Evolutionary conservation across 129 eudicot genomes (phyloP).

Genomic region (Deinandra increscens): DNA sequence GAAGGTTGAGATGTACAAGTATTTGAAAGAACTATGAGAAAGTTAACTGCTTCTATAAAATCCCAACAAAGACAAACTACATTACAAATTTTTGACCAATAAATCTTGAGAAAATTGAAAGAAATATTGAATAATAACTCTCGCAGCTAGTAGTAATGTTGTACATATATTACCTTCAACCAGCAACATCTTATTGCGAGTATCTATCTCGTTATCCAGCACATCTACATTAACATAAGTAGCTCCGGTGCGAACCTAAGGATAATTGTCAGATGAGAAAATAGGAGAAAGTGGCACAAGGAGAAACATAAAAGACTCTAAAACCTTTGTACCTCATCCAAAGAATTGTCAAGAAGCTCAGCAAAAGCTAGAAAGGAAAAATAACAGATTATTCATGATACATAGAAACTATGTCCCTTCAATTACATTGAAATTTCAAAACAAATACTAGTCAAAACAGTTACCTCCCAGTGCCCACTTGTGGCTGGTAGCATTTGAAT

Average conservation of each 20-base stretch:
- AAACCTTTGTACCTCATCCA: conserved; percentile 53
- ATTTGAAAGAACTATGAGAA: background rate
- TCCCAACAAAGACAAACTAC: too few species aligned
- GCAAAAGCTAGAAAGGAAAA: conserved; percentile 53
- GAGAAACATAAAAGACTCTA: too few species aligned
- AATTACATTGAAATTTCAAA: too few species aligned
- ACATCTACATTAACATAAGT: conserved; percentile 63
- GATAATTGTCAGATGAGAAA: too few species aligned
- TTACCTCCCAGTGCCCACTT: too few species aligned
- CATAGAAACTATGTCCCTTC: too few species aligned
- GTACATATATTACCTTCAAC: conserved; percentile 52
- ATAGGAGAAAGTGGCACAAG: too few species aligned
- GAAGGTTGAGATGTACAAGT: background rate
- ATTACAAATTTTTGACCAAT: background rate
- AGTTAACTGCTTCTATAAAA: background rate
- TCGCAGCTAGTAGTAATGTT: background rate
- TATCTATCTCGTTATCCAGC: conserved; percentile 42
- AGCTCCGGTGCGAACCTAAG: conserved; percentile 65
- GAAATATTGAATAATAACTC: background rate
- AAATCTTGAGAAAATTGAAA: background rate
- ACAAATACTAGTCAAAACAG: too few species aligned
- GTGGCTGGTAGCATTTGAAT: too few species aligned
- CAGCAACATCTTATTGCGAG: conserved; percentile 45
- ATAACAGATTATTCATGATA: background rate
- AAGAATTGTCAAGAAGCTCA: conserved; percentile 74